Base-by-base conservation (phyloP, 1,284 basidiomycete genomes). In the Papiliotrema flavescens region DNA sequence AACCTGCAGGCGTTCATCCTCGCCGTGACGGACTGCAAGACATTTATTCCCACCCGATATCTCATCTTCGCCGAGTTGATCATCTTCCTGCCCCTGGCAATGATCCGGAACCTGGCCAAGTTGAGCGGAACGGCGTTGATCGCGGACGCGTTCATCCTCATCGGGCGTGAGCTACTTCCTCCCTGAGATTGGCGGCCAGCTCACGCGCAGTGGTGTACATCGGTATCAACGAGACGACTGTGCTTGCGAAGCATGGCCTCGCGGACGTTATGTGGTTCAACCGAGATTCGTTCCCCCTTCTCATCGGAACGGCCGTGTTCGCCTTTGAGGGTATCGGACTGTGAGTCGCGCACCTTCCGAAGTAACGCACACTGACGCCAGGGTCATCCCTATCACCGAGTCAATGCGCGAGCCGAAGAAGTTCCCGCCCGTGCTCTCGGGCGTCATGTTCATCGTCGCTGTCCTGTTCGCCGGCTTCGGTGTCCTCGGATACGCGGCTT, bases 281-380 rank as follows among this genome's bases (percentile, higher is more conserved):
- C 78, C 74, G 83, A 6, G 86, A 85, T 67, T 86, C 89, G 60
- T 98, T 93, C 79, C 87, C 95, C 0, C 78, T 98, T 20, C 84
- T 98, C 58, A 90, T 98, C 60, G 96, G 91, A 23, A 98, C 96
- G 17, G 95, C 95, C 3, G 95, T 98, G 22, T 98, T 98, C 74
- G 93, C 96, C 0, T 99, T 98, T 63, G 96, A 98, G 76, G 95
- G 95, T 17, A 91, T 98, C 63, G 95, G 96, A 47, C 79, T 98
- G 88, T 89, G 63, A 63, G 85, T 19, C 20, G 39, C 7, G 2
- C 6, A 26, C 8, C 3, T 42, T 35, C 17, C 9, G 24, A 24
- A 15, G 23, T 39, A 36, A 22, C 41, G n/a, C n/a, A n/a, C n/a
- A 48, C 28, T 54, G 46, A 45, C 32, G 23, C 23, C 60, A 75